Conservation (phyloP, 306 rosid genomes). For the Datisca glomerata region DNA sequence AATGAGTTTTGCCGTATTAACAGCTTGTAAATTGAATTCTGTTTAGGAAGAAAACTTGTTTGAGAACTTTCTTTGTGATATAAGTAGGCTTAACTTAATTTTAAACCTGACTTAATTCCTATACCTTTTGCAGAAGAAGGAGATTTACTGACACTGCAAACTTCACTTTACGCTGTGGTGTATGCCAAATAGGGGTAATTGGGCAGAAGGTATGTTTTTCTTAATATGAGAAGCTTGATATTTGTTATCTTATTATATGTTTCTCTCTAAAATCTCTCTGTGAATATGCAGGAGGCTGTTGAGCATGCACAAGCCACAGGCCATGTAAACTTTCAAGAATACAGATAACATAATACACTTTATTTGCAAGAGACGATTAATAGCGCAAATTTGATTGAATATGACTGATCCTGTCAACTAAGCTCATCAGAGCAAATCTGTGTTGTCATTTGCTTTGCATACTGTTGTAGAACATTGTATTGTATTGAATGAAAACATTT, state of each 20-base stretch:
- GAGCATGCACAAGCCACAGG: conserved; percentile 92
- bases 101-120: too few relatives aligned
- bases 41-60: too few relatives aligned
- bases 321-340: conserved; percentile 92
- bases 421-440: background rate
- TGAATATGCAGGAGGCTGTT: conserved; percentile 61
- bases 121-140: conserved; percentile 49
- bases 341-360: conserved; percentile 51
- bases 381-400: too few relatives aligned
- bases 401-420: too few relatives aligned
- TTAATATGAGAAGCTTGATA: conserved; percentile 5
- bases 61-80: too few relatives aligned
- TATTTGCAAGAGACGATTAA: too few relatives aligned
- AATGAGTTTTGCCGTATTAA: too few relatives aligned
- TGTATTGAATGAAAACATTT: too few relatives aligned
- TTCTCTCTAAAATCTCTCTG: background rate
- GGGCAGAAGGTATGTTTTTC: conserved; percentile 63
- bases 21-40: too few relatives aligned
- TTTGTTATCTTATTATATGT: too few relatives aligned
- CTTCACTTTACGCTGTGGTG: conserved; percentile 95
- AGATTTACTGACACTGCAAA: conserved; percentile 80
- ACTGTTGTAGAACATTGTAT: background rate
- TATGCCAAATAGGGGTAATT: conserved; percentile 85
- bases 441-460: background rate
- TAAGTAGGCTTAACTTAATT: too few relatives aligned